Evolutionary conservation across 2,329 filamentous ascomycete species (phyloP).

Genomic region (Coleophoma cylindrospora): DNA sequence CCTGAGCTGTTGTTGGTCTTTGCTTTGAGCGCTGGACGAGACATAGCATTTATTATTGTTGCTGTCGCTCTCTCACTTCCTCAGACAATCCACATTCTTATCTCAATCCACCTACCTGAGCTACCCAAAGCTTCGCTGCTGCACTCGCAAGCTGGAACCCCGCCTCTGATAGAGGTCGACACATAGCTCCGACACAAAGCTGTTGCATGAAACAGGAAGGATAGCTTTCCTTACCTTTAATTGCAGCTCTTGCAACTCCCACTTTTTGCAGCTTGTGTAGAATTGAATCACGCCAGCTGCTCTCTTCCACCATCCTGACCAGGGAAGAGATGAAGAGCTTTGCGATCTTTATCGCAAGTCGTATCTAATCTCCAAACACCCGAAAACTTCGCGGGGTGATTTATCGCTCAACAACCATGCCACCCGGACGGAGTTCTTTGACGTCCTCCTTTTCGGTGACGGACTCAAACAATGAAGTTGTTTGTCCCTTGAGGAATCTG

Average conservation of each 20-base stretch:
- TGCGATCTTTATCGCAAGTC: constrained; percentile 6
- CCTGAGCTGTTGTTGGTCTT: too few relatives aligned
- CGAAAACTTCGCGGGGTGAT: constrained; percentile 38
- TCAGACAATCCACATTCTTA: too few relatives aligned
- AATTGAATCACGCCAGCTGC: background rate
- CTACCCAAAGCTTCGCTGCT: too few relatives aligned
- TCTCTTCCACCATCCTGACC: background rate
- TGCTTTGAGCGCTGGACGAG: too few relatives aligned
- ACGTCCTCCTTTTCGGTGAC: constrained; percentile 89
- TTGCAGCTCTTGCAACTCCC: background rate
- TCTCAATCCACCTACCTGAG: too few relatives aligned
- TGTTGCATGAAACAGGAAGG: too few relatives aligned
- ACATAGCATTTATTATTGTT: too few relatives aligned
- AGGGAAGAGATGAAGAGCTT: constrained; percentile 7
- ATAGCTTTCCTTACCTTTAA: too few relatives aligned
- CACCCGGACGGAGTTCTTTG: constrained; percentile 62
- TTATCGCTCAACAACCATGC: constrained; percentile 63
- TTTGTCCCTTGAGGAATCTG: constrained; percentile 92
- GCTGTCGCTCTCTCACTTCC: too few relatives aligned
- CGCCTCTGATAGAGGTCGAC: too few relatives aligned
- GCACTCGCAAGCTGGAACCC: too few relatives aligned
- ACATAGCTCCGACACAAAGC: too few relatives aligned
- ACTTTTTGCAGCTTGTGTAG: background rate
- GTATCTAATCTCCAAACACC: background rate
- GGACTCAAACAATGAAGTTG: constrained; percentile 91